Evolutionary conservation across 2,329 filamentous ascomycete species (phyloP), one percentile per base, ranked within the genome.

Genomic region (Chaetomium strumarium): DNA sequence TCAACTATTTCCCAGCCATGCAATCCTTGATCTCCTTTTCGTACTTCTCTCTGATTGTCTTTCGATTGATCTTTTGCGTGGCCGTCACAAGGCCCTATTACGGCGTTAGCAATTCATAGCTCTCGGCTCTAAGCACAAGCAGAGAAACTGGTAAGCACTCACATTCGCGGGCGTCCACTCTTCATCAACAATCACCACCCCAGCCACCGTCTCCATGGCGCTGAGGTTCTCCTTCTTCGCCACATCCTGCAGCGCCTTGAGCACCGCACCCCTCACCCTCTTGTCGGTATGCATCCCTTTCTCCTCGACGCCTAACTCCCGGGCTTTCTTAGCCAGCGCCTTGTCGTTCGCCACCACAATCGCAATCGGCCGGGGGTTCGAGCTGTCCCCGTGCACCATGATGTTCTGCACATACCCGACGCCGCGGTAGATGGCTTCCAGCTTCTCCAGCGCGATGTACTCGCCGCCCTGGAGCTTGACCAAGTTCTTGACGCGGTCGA

Each of bases 401-500:
- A 96, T 83, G 72, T 95, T 95, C 55, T 81, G 80, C 17, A 96
- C 89, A 10, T 86, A 80, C n/a, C 82, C 78, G 10, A 80, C 81
- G 42, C 88, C 84, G 57, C 91, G 85, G 74, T 96, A 97, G 50
- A 95, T 78, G 3, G 91, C 87, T 73, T 97, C 92, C 55, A 97
- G 83, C 76, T 91, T 96, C 75, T 97, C 92, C 4, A 99, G 80
- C 19, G 92, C 93, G 68, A 97, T 95, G 71, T 97, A 97, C 76
- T 97, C 92, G 62, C 92, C 92, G 55, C 91, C 90, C 59, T 89
- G 81, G 58, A 93, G 91, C 83, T 97, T 97, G 70, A 97, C 88
- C 51, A 97, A 76, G 72, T 97, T 97, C 84, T 97, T 97, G 82
- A 96, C 91, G 62, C 92, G 89, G 70, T 97, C 92, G 66, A 97